These are phyloP conservation scores for Vinca minor DNA, from an alignment of 257 asterid species.

Conservation along the genomic window DNA sequence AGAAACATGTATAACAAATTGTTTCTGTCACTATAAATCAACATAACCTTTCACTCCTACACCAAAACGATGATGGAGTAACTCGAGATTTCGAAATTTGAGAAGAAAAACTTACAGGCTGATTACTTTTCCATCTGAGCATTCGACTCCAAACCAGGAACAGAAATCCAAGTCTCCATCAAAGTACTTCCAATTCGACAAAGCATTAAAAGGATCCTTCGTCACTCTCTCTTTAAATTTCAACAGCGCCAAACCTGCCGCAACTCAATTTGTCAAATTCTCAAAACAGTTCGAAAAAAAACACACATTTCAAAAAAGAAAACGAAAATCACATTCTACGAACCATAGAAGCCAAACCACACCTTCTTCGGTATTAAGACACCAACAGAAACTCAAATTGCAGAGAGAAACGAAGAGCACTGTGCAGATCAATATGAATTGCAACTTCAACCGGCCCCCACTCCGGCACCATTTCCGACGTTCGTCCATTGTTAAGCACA, in stretches of 20 bases:
- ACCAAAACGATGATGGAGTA: neutral
- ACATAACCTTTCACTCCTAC: neutral
- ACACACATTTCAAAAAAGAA: neutral
- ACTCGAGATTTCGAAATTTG: neutral
- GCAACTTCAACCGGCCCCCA: neutral
- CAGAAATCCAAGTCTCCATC: slow-evolving; percentile 21
- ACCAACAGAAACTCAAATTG: slow-evolving; percentile 14
- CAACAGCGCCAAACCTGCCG: slow-evolving; percentile 28
- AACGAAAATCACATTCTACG: neutral
- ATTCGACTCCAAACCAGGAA: slow-evolving; percentile 27
- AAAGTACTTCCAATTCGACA: slow-evolving; percentile 19
- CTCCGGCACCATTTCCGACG: slow-evolving; percentile 4
- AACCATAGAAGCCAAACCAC: neutral
- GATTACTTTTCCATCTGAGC: slow-evolving; percentile 21
- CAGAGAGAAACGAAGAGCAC: slow-evolving; percentile 2
- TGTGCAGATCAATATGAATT: neutral
- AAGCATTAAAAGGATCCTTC: slow-evolving; percentile 22
- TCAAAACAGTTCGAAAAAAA: neutral
- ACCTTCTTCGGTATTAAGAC: slow-evolving; percentile 23
- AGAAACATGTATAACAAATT: neutral
- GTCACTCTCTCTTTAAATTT: slow-evolving; percentile 25
- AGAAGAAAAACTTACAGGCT: slow-evolving; percentile 17
- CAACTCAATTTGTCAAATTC: neutral
- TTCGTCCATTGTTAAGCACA: slow-evolving; percentile 11
- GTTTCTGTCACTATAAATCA: neutral